Percentiles rank a stretch among this genome's conserved stretches.
phyloP scores from a whole-genome alignment of 768 basidiomycete species.

The Porpolomopsis calyptriformis region DNA sequence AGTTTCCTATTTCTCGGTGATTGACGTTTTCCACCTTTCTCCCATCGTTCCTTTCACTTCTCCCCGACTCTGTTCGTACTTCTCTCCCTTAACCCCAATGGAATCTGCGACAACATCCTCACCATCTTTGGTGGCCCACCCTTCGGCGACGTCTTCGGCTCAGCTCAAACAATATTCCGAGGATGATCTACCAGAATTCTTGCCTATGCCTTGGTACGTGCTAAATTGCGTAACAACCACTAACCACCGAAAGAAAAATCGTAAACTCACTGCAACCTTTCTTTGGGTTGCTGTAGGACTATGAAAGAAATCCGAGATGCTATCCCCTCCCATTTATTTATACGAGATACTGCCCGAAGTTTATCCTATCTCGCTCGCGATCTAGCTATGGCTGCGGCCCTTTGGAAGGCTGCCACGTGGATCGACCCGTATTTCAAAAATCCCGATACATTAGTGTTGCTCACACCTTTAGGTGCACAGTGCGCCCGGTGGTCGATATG shows the following conservation, averaged over 20 bases:
- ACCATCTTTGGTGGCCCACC: background rate
- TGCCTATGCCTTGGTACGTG: conserved; percentile 38
- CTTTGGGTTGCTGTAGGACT: conserved; percentile 30
- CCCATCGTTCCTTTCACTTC: too few relatives aligned
- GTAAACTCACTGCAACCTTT: background rate
- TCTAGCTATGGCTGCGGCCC: conserved; percentile 29
- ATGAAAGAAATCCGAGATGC: conserved; percentile 40
- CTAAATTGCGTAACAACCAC: background rate
- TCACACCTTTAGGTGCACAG: conserved; percentile 29
- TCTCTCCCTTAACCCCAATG: background rate
- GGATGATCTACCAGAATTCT: conserved; percentile 30
- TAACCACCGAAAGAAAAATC: too few relatives aligned
- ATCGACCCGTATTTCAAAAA: conserved; percentile 35
- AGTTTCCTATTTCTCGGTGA: too few relatives aligned
- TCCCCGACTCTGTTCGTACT: too few relatives aligned
- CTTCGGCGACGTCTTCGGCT: too few relatives aligned
- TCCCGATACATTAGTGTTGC: conserved; percentile 12
- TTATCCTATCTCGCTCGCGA: conserved; percentile 37
- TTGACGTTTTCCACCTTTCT: too few relatives aligned
- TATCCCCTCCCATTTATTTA: conserved; percentile 37
- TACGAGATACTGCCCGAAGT: conserved; percentile 29
- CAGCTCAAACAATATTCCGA: conserved; percentile 25
- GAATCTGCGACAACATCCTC: background rate
- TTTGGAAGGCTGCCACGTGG: conserved; percentile 32
- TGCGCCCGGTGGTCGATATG: conserved; percentile 33